Evolutionary conservation across 805 yeast species (phyloP).

Genomic region (Torulaspora quercuum): DNA sequence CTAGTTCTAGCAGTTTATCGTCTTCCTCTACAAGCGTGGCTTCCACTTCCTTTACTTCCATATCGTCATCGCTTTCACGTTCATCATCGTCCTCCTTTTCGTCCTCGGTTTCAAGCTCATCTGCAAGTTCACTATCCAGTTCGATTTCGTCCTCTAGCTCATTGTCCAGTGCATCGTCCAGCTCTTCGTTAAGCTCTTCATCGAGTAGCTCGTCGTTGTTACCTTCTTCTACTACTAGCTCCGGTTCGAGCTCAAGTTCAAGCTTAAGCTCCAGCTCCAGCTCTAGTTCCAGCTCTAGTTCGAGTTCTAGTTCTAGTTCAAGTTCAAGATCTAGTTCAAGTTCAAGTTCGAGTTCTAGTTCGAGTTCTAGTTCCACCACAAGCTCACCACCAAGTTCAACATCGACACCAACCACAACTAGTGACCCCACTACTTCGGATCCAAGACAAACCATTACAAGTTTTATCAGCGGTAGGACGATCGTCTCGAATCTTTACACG

Average conservation of each 20-base stretch:
- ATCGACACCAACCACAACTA: constrained; percentile 3
- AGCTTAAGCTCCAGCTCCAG: too few species aligned
- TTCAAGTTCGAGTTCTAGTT: constrained; percentile 6
- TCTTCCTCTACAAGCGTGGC: constrained; percentile 16
- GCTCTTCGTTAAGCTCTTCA: constrained; percentile 4
- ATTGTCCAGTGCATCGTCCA: constrained; percentile 5
- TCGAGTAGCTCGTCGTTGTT: constrained; percentile 11
- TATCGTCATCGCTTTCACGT: too few species aligned
- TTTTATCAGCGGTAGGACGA: constrained; percentile 35
- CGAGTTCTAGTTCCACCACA: constrained; percentile 7
- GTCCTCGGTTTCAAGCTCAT: constrained; percentile 8
- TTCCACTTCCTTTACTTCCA: constrained; percentile 14
- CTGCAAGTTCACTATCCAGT: constrained; percentile 3
- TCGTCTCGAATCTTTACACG: constrained; percentile 33
- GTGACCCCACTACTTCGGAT: constrained; percentile 8
- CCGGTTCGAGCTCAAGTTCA: constrained; percentile 8
- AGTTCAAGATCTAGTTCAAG: constrained; percentile 10
- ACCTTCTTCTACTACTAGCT: constrained; percentile 6
- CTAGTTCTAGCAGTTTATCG: constrained; percentile 2
- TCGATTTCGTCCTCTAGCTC: constrained; percentile 11
- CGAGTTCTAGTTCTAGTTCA: constrained; percentile 3
- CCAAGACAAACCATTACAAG: constrained; percentile 26
- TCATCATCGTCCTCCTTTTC: constrained; percentile 8
- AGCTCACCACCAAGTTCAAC: constrained; percentile 9
- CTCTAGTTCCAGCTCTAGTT: constrained; percentile 8